These are phyloP conservation scores for Alternaria rosae DNA, from an alignment of 2,329 filamentous ascomycete genomes.

Conservation along the genomic window DNA sequence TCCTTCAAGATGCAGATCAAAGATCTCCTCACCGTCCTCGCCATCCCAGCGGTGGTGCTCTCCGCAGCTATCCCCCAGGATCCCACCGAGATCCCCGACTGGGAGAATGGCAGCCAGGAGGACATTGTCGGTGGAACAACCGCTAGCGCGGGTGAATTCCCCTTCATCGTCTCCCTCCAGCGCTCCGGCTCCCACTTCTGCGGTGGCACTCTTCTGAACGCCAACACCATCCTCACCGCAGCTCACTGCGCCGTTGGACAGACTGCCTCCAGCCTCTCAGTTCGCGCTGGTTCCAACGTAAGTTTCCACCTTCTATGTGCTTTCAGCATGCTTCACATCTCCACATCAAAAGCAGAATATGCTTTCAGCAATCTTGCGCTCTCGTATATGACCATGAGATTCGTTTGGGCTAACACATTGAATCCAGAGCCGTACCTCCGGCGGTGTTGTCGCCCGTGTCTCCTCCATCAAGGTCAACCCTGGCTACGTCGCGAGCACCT, in stretches of 20 bases:
- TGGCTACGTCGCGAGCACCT: constrained; percentile 21
- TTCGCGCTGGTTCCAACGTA: constrained; percentile 30
- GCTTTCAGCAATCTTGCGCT: background rate
- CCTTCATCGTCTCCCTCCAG: constrained; percentile 39
- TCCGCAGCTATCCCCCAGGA: constrained; percentile 35
- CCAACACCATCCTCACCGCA: constrained; percentile 38
- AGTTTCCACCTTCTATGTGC: background rate
- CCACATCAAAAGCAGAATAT: background rate
- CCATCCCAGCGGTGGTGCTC: constrained; percentile 28
- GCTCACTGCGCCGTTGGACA: constrained; percentile 33
- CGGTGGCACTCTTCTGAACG: constrained; percentile 39
- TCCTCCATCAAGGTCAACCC: constrained; percentile 33
- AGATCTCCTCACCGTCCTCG: background rate
- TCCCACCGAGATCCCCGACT: constrained; percentile 9
- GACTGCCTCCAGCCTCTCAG: background rate
- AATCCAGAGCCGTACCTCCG: constrained; percentile 21
- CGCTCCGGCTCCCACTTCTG: constrained; percentile 32
- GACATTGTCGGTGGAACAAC: constrained; percentile 36
- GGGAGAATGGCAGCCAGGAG: constrained; percentile 1
- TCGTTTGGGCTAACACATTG: background rate
- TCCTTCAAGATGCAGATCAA: constrained; percentile 4
- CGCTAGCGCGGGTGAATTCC: constrained; percentile 35
- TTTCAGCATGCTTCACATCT: background rate
- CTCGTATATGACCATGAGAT: background rate
- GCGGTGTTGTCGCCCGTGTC: constrained; percentile 27